Base-by-base conservation (phyloP, 2,329 filamentous ascomycete genomes). In the Colletotrichum coccodes region DNA sequence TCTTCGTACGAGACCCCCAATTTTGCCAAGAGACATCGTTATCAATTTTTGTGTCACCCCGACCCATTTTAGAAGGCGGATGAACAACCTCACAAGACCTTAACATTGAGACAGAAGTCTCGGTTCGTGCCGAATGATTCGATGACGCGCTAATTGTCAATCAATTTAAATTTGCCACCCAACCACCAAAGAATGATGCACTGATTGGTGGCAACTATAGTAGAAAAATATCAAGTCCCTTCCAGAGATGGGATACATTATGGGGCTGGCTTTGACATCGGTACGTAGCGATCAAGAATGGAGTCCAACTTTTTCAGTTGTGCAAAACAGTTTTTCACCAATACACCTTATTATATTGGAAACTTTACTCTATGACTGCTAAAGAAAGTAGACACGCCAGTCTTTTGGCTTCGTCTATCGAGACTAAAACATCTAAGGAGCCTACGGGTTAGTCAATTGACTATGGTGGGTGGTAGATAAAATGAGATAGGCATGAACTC, bases 101-200 rank as follows among this genome's bases (percentile, higher is more conserved):
- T n/a, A 9, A n/a, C 54, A 44, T 23, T 60, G 21, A 21, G 3
- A 30, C 21, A 16, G 36, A 32, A 38, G 28, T 21, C 28, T 64
- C 62, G 62, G 54, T 53, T 30, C 54, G 38, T 64, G 23, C 54
- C 62, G 62, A 53, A 46, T 3, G 16, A 14, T 26, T 21, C 9
- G 12, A 59, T 50, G 34, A 42, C 34, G 34, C 47, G 6, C 28
- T 23, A 40, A 36, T 59, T 50, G 26, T 18, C 52, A 44, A 44
- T 49, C 49, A 23, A 30, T n/a, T 6, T 21, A 30, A 23, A 30
- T n/a, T 6, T 21, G 32, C 40, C 14, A 40, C 26, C 26, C 4
- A 26, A 26, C 7, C 8, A 12, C 5, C 2, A 16, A 26, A 40
- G 8, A 23, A 23, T 32, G 18, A 16, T 6, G 32, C 6, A 14